phyloP scores from a whole-genome alignment of 345 rosid genomes.

The Laguncularia racemosa region DNA sequence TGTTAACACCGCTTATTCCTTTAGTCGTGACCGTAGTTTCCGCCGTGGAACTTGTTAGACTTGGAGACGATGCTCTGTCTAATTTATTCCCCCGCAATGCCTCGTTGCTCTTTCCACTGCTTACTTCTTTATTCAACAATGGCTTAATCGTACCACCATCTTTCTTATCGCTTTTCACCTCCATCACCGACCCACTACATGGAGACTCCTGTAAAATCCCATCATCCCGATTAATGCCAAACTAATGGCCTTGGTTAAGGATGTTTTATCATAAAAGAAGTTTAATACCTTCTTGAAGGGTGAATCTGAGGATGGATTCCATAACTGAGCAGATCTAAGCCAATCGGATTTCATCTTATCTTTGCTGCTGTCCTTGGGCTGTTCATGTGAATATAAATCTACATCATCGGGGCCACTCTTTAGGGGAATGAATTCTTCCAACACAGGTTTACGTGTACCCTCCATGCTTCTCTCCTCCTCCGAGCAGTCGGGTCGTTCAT shows the following conservation, averaged over 20 bases:
- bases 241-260: too few relatives aligned
- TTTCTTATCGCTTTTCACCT: background rate
- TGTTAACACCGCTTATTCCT: too few relatives aligned
- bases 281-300: background rate
- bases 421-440: too few relatives aligned
- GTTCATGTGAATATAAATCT: background rate
- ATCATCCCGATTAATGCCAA: too few relatives aligned
- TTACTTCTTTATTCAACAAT: background rate
- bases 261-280: too few relatives aligned
- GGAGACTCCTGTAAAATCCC: constrained; percentile 3
- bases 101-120: constrained; percentile 1
- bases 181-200: background rate
- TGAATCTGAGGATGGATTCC: constrained; percentile 18
- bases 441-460: too few relatives aligned
- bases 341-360: constrained; percentile 14
- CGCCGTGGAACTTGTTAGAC: constrained; percentile 2
- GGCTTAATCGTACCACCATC: background rate
- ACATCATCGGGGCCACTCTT: background rate
- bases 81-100: background rate
- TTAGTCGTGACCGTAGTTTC: background rate
- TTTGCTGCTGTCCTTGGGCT: background rate
- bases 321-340: constrained; percentile 20
- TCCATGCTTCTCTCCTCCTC: too few relatives aligned
- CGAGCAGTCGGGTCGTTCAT: too few relatives aligned
- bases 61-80: background rate